A percentile compares a stretch with the other conserved stretches of the same genome.
Evolutionary conservation across 352 stramenopile genomes (phyloP).

Genomic region (Phytophthora tubulina): DNA sequence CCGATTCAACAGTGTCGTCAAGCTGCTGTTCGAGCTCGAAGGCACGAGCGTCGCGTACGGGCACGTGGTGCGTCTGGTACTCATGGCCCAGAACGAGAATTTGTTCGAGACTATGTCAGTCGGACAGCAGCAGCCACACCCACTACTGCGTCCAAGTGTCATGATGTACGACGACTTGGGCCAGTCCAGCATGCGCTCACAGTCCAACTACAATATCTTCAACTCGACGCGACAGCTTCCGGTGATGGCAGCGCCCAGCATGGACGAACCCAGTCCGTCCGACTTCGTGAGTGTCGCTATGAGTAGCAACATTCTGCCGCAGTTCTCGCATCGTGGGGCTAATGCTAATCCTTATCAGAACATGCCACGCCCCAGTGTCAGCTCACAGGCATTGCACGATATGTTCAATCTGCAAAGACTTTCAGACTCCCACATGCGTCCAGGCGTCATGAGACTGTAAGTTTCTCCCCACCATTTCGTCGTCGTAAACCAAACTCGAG

Average conservation of each 20-base stretch:
- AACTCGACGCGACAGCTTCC: slow-evolving; percentile 26
- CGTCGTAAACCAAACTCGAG: slow-evolving; percentile 11
- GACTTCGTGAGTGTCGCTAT: slow-evolving; percentile 26
- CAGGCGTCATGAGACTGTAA: slow-evolving; percentile 28
- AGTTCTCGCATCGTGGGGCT: slow-evolving; percentile 5
- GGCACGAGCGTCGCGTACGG: slow-evolving; percentile 48
- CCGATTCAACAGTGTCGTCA: slow-evolving; percentile 72
- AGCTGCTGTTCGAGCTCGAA: slow-evolving; percentile 59
- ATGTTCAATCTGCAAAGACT: slow-evolving; percentile 38
- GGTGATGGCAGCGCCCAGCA: slow-evolving; percentile 14
- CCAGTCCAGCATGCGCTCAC: slow-evolving; percentile 34
- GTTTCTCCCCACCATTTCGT: background rate
- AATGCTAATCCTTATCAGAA: background rate
- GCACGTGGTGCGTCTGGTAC: slow-evolving; percentile 55
- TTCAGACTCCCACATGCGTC: slow-evolving; percentile 5
- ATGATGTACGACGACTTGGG: slow-evolving; percentile 32
- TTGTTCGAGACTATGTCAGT: slow-evolving; percentile 12
- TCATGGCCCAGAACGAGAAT: slow-evolving; percentile 39
- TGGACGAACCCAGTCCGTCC: slow-evolving; percentile 12
- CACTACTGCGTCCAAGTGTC: slow-evolving; percentile 33
- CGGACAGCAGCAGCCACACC: slow-evolving; percentile 17
- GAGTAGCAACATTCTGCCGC: slow-evolving; percentile 10
- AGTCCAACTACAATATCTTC: slow-evolving; percentile 44
- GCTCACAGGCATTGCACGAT: slow-evolving; percentile 33
- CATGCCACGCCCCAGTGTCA: slow-evolving; percentile 16